A percentile compares a stretch with the other conserved stretches of the same genome.
phyloP scores from a whole-genome alignment of 2,329 filamentous ascomycete species.

The Ilyonectria robusta region DNA sequence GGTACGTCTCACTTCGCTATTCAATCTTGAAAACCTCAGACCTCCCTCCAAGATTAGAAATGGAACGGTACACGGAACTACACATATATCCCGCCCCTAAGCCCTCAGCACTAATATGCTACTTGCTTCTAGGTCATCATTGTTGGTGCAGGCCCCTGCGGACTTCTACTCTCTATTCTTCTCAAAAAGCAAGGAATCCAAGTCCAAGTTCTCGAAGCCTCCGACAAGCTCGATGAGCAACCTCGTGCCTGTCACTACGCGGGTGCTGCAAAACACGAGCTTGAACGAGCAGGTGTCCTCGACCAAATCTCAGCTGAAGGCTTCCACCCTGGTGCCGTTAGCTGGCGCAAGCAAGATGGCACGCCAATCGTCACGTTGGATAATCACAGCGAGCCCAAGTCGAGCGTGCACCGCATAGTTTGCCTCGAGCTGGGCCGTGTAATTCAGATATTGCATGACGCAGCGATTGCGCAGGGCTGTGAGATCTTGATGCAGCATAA shows the following conservation, averaged over 20 bases:
- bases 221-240: not conserved
- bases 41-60: too few species aligned
- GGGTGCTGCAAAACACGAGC: not conserved
- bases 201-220: not conserved
- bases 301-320: not conserved
- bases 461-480: too few species aligned
- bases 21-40: too few species aligned
- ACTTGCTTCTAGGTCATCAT: not conserved
- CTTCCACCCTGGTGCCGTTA: not conserved
- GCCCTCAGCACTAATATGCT: too few species aligned
- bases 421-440: not conserved
- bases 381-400: not conserved
- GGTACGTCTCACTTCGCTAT: too few species aligned
- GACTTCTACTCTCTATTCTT: not conserved
- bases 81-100: too few species aligned
- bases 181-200: not conserved
- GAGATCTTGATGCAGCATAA: not conserved
- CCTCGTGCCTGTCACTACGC: not conserved
- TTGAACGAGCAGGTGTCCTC: not conserved
- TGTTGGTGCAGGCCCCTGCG: not conserved
- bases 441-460: too few species aligned
- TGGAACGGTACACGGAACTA: too few species aligned
- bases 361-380: not conserved
- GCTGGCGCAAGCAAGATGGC: slow-evolving; percentile 1
- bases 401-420: slow-evolving; percentile 1